Evolutionary conservation across 179 eudicot genomes (phyloP).

Genomic region (Pouteria campechiana): DNA sequence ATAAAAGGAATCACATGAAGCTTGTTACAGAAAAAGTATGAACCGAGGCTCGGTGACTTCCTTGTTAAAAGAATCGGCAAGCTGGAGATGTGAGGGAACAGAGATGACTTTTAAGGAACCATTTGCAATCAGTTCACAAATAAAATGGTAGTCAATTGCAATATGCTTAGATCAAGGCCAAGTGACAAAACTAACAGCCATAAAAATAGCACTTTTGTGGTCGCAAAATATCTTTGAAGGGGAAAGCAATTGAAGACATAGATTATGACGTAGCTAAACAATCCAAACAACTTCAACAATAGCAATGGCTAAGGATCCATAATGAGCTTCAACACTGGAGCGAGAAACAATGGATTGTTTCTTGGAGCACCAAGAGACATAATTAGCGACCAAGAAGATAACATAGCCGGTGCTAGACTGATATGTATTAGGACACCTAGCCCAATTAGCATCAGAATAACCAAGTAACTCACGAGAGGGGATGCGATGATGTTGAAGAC

Average conservation of each 20-base stretch:
- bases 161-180: not conserved
- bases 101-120: no score
- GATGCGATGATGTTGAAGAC: not conserved
- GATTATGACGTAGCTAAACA: not conserved
- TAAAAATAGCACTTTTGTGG: not conserved
- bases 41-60: no score
- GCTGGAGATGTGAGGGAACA: no score
- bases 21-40: no score
- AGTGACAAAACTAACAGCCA: not conserved
- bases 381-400: not conserved
- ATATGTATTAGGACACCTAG: not conserved
- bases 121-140: no score
- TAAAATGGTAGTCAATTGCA: not conserved
- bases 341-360: not conserved
- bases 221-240: not conserved
- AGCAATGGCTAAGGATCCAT: not conserved
- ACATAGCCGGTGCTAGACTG: not conserved
- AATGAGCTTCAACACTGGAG: not conserved
- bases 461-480: not conserved
- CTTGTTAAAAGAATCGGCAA: no score
- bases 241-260: not conserved
- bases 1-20: no score
- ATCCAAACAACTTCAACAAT: not conserved
- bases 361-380: not conserved
- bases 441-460: not conserved